Percentiles rank a stretch among this genome's conserved stretches.
phyloP scores from a whole-genome alignment of 306 rosid genomes.

The Carpinus viminea region DNA sequence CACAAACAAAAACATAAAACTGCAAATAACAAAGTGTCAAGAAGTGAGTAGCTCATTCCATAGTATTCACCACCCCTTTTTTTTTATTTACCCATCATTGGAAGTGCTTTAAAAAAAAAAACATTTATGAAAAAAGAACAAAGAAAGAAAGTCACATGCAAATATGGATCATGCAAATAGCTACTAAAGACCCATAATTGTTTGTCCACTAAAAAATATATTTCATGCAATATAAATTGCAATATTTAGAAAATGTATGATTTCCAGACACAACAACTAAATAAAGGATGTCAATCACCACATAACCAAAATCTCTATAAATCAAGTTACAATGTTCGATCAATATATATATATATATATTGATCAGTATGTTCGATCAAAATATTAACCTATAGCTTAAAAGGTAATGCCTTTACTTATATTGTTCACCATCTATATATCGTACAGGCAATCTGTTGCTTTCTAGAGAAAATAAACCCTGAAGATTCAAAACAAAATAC shows the following conservation, averaged over 20 bases:
- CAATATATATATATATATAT: no score
- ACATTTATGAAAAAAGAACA: background rate
- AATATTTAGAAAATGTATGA: background rate
- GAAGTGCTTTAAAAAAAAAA: background rate
- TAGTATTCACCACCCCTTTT: background rate
- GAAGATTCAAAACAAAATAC: conserved; percentile 42
- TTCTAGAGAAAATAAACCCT: conserved; percentile 18
- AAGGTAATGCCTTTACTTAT: background rate
- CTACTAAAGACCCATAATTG: background rate
- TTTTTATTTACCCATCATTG: background rate
- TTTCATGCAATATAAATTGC: background rate
- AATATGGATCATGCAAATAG: background rate
- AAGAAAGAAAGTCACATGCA: background rate
- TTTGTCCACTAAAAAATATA: background rate
- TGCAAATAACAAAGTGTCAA: conserved; percentile 45
- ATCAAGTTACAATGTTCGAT: background rate
- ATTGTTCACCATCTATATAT: background rate
- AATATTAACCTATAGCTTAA: background rate
- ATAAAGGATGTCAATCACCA: background rate
- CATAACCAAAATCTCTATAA: background rate
- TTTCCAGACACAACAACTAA: background rate
- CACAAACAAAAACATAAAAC: conserved; percentile 81
- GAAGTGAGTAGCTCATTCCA: conserved; percentile 18
- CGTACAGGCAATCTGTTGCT: background rate
- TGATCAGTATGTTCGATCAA: background rate